Evolutionary conservation across 768 basidiomycete species (phyloP), one percentile per base, ranked within the genome.

Genomic region (Hypholoma sublateritium): DNA sequence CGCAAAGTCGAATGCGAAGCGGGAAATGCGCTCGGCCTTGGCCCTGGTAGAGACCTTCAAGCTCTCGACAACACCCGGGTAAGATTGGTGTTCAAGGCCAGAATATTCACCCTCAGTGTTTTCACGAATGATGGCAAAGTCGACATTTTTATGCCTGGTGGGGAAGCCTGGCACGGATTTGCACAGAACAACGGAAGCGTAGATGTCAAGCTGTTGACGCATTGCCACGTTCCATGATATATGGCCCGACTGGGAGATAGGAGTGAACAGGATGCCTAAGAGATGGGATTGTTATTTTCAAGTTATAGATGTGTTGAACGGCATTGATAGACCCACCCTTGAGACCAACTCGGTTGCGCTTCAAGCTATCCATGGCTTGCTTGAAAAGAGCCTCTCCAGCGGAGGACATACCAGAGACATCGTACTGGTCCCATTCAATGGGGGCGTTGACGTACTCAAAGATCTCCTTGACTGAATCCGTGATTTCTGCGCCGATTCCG

Each of bases 61-160:
- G 70, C 85, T 91, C 79, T 99, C 97, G 42, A 99, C 97, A 60
- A 99, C 97, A 71, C 97, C 97, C 11, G 22, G 97, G 74, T 89
- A 97, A 68, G 91, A 93, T 78, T 94, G 92, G 76, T 99, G 97
- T 72, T 99, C 97, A 59, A 99, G 78, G 46, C 97, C 97, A 61
- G 95, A 97, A 77, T 99, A 99, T 78, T 99, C 97, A 62, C 97
- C 97, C 81, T 99, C 97, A 14, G 97, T 99, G 78, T 99, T 99
- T 75, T 99, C 97, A 75, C 97, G 94, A 69, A 99, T 98, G 74
- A 99, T 95, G 67, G 93, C 95, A 71, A 98, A 97, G 76, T 99
- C 96, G 69, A 99, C 97, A 69, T 96, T 91, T 58, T 86, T 80
- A 75, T 99, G 97, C 60, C 97, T 90, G 36, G 97, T 98, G 42